Evolutionary conservation across 2,329 filamentous ascomycete species (phyloP), one percentile per base, ranked within the genome.

Genomic region (Purpureocillium takamizusanense): DNA sequence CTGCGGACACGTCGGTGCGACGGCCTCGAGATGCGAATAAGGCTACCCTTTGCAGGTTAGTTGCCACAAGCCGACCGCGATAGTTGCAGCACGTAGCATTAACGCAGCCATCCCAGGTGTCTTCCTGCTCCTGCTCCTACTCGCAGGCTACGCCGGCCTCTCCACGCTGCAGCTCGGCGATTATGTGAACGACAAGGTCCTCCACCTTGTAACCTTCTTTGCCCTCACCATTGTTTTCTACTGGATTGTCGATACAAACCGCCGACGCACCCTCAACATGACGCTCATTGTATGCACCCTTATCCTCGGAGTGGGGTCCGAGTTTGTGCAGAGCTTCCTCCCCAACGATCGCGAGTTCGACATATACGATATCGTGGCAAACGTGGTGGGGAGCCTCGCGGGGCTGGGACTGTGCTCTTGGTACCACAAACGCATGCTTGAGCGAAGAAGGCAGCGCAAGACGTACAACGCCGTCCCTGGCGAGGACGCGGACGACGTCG

Each of bases 351-450:
- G 82, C 44, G 61, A 70, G 13, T 80, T 81, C 48, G 92, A 98
- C 54, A 65, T 83, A 35, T 86, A 82, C 54, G 87, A 97, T 57
- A 86, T 98, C 44, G 69, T 87, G 38, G 88, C 89, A 54, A 98
- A 98, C 58, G 62, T 95, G 1, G 65, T 86, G 31, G 92, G 92
- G 31, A 90, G 84, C 46, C 61, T 84, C 12, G 66, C 70, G 1
- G 88, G 77, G 0, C 57, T 95, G 15, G 81, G 72, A 0, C 58
- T 94, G 15, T 94, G 86, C 57, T 81, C 79, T 41, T 90, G 86
- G 84, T 98, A 98, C 58, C 92, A 98, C 63, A 83, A 85, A 55
- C 82, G 92, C 42, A 97, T 97, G 88, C 68, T 97, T 30, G 90
- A 97, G 61, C 75, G 92, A 45, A 86, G 84, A 57, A 75, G 89